phyloP scores from a whole-genome alignment of 139 green algal genomes.

The Chlamydomonas incerta region DNA sequence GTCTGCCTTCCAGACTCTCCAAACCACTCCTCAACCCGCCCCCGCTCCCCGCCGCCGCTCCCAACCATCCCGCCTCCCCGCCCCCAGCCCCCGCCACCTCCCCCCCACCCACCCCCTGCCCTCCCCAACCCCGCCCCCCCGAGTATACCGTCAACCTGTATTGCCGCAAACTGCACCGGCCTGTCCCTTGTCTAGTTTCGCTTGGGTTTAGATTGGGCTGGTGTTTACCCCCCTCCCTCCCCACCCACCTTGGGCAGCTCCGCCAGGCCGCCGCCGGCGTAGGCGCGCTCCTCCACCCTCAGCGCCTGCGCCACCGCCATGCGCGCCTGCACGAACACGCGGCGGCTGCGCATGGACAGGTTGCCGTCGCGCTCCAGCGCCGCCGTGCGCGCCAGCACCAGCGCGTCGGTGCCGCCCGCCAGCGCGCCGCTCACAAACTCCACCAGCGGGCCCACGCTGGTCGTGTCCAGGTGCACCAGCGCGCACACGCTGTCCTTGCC shows the following conservation, averaged over 20 bases:
- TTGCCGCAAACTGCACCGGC: too few relatives aligned
- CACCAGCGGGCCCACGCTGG: slow-evolving; percentile 42
- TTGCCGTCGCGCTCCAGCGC: slow-evolving; percentile 41
- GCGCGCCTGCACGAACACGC: slow-evolving; percentile 53
- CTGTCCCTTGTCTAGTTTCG: too few relatives aligned
- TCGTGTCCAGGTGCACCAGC: slow-evolving; percentile 48
- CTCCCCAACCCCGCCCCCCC: too few relatives aligned
- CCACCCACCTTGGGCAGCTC: slow-evolving; percentile 48
- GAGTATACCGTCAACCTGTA: too few relatives aligned
- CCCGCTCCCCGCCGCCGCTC: too few relatives aligned
- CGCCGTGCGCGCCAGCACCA: slow-evolving; percentile 39
- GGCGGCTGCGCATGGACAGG: slow-evolving; percentile 48
- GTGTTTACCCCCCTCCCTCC: too few relatives aligned
- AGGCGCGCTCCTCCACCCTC: slow-evolving; percentile 43
- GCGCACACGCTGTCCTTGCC: slow-evolving; percentile 30
- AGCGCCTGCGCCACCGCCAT: slow-evolving; percentile 49
- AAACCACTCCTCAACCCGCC: too few relatives aligned
- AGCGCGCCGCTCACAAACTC: slow-evolving; percentile 33
- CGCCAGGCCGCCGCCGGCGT: background rate
- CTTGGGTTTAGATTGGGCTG: too few relatives aligned
- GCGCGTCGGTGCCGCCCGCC: slow-evolving; percentile 16
- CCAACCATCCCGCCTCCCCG: too few relatives aligned
- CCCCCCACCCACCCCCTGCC: too few relatives aligned
- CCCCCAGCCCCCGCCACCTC: too few relatives aligned
- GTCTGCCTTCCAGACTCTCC: too few relatives aligned